A percentile compares a stretch with the other conserved stretches of the same genome.
These are phyloP conservation scores for Nakazawaea holstii DNA, from an alignment of 805 yeast species.

Conservation along the genomic window DNA sequence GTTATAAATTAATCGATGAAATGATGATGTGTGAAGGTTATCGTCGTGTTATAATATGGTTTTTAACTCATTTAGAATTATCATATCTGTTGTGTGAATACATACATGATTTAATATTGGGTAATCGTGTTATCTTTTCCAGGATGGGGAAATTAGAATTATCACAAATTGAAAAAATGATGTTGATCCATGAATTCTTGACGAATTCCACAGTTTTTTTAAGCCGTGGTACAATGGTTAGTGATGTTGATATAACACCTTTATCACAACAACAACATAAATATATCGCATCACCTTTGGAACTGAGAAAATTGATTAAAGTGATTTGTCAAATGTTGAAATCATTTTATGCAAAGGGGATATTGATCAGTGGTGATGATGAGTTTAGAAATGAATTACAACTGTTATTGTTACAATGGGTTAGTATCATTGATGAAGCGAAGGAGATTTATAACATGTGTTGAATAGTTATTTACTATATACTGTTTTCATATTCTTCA, in stretches of 20 bases:
- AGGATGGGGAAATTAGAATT: constrained; percentile 50
- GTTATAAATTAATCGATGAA: constrained; percentile 60
- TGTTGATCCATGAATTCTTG: constrained; percentile 68
- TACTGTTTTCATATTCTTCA: not conserved
- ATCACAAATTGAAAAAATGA: constrained; percentile 55
- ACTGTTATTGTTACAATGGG: constrained; percentile 58
- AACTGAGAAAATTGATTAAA: constrained; percentile 37
- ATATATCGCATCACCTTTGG: constrained; percentile 25
- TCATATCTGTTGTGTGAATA: constrained; percentile 55
- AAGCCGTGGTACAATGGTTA: constrained; percentile 26
- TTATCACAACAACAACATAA: constrained; percentile 13
- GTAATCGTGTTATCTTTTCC: constrained; percentile 55
- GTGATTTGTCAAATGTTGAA: constrained; percentile 60
- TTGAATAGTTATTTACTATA: not conserved
- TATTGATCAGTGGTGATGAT: constrained; percentile 39
- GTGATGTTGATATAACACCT: constrained; percentile 9
- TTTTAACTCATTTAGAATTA: constrained; percentile 55
- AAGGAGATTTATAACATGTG: constrained; percentile 37
- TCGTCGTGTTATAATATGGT: constrained; percentile 63
- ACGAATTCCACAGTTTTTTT: constrained; percentile 45
- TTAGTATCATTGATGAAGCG: constrained; percentile 59
- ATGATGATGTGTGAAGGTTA: constrained; percentile 63
- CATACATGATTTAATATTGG: constrained; percentile 54
- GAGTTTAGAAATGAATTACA: constrained; percentile 59
- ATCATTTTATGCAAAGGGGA: constrained; percentile 39